Base-by-base conservation (phyloP, 2,329 filamentous ascomycete species). In the Amylocarpus encephaloides region DNA sequence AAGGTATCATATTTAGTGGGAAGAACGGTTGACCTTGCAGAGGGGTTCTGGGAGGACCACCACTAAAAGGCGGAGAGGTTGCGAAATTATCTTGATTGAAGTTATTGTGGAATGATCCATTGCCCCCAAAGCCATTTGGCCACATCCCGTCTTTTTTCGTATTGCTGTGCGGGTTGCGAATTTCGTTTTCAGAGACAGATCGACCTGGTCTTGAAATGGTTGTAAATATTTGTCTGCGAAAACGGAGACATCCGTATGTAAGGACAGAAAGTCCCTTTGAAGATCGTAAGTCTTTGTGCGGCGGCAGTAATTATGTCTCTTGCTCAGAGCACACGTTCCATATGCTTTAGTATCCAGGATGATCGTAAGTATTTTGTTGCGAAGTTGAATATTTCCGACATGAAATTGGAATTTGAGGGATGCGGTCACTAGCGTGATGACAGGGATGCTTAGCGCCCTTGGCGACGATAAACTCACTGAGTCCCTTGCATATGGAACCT, bases 31-130 rank as follows among this genome's bases (percentile, higher is more conserved):
- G 52, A 33, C 49, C 49, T 50, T 39, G 48, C 22, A 46, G 38
- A 18, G 51, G 41, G 15, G 38, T 49, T 18, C 35, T 29, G 40
- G 42, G n/a, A 43, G 42, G n/a, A 12, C 44, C 35, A 46, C 26
- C 47, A 32, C 44, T 46, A 43, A 56, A 59, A 10, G 52, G 44
- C 16, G 58, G 52, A 1, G 49, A 45, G 2, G 11, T 13, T 33
- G 44, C 32, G 32, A 50, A 55, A 6, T 54, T 53, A 46, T 64
- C 57, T 60, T 59, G 51, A 53, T 57, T 61, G 56, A 64, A 57
- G 43, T 53, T 55, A 32, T 51, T 53, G 29, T 48, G 56, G 41
- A 56, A 58, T 22, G 48, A 45, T 18, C 56, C 53, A 54, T 64
- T 60, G 48, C 44, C 55, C 29, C 55, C 55, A 53, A 59, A 64